A percentile compares a stretch with the other conserved stretches of the same genome.
phyloP scores from a whole-genome alignment of 768 basidiomycete species.

The Mycena pura region DNA sequence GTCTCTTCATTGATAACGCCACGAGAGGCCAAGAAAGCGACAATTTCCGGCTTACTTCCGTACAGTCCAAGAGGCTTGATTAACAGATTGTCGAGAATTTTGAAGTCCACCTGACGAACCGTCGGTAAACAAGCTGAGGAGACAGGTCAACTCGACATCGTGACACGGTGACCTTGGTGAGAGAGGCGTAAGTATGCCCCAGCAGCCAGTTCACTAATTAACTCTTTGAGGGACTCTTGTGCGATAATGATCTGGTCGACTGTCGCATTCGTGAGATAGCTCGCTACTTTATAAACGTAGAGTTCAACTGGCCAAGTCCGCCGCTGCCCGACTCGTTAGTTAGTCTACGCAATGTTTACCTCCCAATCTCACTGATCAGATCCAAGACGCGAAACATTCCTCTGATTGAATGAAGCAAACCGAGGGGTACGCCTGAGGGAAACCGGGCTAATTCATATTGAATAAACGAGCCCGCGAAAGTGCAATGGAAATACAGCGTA shows the following conservation, averaged over 20 bases:
- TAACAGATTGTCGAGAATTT: slow-evolving; percentile 48
- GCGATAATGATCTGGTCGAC: slow-evolving; percentile 69
- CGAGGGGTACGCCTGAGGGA: too few species aligned
- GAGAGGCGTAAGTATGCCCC: slow-evolving; percentile 58
- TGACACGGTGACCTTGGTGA: slow-evolving; percentile 53
- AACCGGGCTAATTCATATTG: too few species aligned
- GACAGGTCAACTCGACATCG: too few species aligned
- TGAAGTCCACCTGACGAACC: slow-evolving; percentile 54
- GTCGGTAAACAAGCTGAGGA: not conserved
- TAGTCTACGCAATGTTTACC: not conserved
- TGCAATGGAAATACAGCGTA: too few species aligned
- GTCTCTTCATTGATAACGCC: slow-evolving; percentile 44
- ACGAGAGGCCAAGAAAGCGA: slow-evolving; percentile 47
- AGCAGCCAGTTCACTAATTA: slow-evolving; percentile 56
- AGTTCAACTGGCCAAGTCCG: too few species aligned
- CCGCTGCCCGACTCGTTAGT: too few species aligned
- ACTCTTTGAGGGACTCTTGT: slow-evolving; percentile 52
- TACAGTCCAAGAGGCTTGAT: slow-evolving; percentile 64
- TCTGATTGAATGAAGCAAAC: slow-evolving; percentile 1
- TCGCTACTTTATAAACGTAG: too few species aligned
- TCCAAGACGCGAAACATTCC: slow-evolving; percentile 16
- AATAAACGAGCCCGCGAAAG: too few species aligned
- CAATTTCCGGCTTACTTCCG: slow-evolving; percentile 59
- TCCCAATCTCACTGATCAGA: slow-evolving; percentile 4
- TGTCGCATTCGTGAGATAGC: too few species aligned